Conservation (phyloP, 2,329 filamentous ascomycete genomes). For the Alternaria sp. region DNA sequence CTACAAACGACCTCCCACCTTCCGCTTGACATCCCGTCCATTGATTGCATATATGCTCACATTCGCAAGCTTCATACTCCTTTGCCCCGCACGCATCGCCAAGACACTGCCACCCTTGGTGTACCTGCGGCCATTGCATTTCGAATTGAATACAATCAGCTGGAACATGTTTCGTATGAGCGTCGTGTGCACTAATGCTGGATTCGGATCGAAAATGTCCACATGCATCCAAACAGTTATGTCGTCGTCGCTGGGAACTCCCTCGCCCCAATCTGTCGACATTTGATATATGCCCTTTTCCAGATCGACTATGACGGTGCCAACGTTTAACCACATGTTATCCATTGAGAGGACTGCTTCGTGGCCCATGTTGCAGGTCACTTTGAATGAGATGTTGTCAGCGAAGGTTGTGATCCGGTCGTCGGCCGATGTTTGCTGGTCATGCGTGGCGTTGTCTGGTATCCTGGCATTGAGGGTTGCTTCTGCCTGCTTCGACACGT, state of each 20-base stretch:
- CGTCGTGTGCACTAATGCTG: neutral
- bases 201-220: neutral
- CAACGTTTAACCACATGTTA: neutral
- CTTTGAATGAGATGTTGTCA: neutral
- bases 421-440: neutral
- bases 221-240: neutral
- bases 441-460: neutral
- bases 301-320: neutral
- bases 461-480: neutral
- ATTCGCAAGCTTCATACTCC: neutral
- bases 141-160: neutral
- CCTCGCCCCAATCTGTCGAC: neutral
- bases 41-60: neutral
- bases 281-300: neutral
- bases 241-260: neutral
- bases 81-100: neutral
- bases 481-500: neutral
- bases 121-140: neutral
- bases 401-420: neutral
- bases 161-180: slow-evolving; percentile 8
- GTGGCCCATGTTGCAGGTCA: neutral
- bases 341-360: neutral
- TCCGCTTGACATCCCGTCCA: neutral
- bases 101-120: neutral
- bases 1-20: neutral